A percentile compares a stretch with the other conserved stretches of the same genome.
phyloP scores from a whole-genome alignment of 495 filamentous ascomycete species.

The Jackrogersella multiformis region DNA sequence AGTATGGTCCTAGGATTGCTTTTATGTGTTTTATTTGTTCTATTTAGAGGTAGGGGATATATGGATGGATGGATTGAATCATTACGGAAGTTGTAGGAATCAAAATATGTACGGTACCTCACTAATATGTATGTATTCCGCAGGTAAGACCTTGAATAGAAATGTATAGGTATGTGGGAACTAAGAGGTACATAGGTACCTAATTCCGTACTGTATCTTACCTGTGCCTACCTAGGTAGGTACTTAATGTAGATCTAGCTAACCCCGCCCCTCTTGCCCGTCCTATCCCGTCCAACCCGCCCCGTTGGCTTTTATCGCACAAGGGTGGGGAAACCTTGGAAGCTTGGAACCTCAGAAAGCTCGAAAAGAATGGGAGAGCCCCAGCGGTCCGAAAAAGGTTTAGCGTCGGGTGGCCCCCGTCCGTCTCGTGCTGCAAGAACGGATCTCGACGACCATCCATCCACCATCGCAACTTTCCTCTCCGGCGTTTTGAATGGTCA shows the following conservation, averaged over 20 bases:
- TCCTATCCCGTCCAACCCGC: not conserved
- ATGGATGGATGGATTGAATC: not conserved
- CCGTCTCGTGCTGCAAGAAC: slow-evolving; percentile 26
- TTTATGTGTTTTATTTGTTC: not conserved
- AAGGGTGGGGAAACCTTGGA: slow-evolving; percentile 19
- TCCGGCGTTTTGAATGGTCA: not conserved
- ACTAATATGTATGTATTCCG: too few relatives aligned
- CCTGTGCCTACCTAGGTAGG: not conserved
- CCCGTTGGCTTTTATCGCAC: slow-evolving; percentile 32
- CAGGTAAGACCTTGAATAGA: too few relatives aligned
- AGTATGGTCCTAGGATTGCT: not conserved
- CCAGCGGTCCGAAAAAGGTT: not conserved
- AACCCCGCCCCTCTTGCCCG: not conserved
- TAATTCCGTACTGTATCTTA: not conserved
- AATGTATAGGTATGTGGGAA: too few relatives aligned
- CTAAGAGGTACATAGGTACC: not conserved
- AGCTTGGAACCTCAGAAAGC: not conserved
- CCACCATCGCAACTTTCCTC: slow-evolving; percentile 31
- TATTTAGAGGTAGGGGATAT: not conserved
- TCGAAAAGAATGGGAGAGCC: not conserved
- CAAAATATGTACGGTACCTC: not conserved
- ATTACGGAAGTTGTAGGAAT: slow-evolving; percentile 12
- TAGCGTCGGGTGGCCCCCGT: slow-evolving; percentile 25
- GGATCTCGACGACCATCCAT: slow-evolving; percentile 39
- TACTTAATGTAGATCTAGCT: slow-evolving; percentile 16